Evolutionary conservation across 768 basidiomycete genomes (phyloP), one percentile per base, ranked within the genome.

Genomic region (Fomitopsis serialis): DNA sequence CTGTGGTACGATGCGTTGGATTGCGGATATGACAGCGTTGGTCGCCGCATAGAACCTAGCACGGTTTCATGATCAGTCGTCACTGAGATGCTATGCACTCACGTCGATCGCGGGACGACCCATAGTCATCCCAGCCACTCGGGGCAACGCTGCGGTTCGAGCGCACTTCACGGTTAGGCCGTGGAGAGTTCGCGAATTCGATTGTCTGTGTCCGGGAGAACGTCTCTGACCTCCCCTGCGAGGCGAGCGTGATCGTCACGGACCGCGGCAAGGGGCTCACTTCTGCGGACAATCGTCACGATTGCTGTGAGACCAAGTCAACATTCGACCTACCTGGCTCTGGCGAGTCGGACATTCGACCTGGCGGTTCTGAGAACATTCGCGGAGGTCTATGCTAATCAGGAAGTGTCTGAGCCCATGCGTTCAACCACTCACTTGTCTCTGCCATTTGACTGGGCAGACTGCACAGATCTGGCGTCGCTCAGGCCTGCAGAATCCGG

Each of bases 151-250:
- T 45, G 23, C 44, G 44, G 21, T 21, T 22, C 9, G 48, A 49
- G 12, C 48, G 42, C 27, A 32, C 25, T 1, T 52, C 51, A 32
- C 58, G 56, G 5, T 46, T 34, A 22, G 56, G 56, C 5, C 48
- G 50, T 15, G 72, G 62, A 15, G 59, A 55, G n/a, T 72, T 69
- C 5, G 77, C 78, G 59, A 83, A 82, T 57, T 83, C 81, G 42
- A 81, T 64, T 0, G 78, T 81, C 34, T 75, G 72, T 9, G 75
- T 76, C 9, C 74, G 72, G 45, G 60, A 74, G 62, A 66, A 67
- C 46, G 6, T 27, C 24, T n/a, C 27, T 24, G 13, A 8, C 22
- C 48, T 7, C 9, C 25, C 35, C 22, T 36, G 48, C 24, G 48
- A 36, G 13, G 48, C 48, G 19, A 49, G n/a, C 12, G 21, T 37